Conservation (phyloP, 768 basidiomycete genomes). For the Phlebiopsis flavidoalba region DNA sequence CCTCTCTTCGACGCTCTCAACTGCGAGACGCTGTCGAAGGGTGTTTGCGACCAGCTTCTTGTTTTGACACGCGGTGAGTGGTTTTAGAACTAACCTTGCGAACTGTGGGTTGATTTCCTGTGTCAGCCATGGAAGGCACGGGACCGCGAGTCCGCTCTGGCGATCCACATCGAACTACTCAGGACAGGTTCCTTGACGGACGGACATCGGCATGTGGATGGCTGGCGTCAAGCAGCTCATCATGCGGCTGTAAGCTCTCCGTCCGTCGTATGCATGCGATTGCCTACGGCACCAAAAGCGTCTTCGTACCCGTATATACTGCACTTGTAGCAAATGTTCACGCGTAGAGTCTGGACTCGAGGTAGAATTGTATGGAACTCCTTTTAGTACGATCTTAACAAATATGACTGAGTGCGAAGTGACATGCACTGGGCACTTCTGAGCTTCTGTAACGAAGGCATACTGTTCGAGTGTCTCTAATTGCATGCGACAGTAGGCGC, state of each 20-base stretch:
- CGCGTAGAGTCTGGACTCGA: constrained; percentile 5
- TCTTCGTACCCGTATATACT: not conserved
- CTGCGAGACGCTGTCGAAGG: constrained; percentile 71
- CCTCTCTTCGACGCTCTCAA: constrained; percentile 90
- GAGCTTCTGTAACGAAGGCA: not conserved
- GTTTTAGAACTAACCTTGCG: not conserved
- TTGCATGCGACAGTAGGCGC: not conserved
- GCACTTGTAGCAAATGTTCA: not conserved
- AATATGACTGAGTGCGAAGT: no score
- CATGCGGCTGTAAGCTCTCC: constrained; percentile 44
- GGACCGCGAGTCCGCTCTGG: constrained; percentile 72
- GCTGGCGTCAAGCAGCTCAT: constrained; percentile 88
- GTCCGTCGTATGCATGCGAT: no score
- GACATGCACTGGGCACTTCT: not conserved
- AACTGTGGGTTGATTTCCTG: not conserved
- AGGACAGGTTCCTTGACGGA: constrained; percentile 75
- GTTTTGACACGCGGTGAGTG: constrained; percentile 67
- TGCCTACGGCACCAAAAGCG: not conserved
- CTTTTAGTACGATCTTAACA: not conserved
- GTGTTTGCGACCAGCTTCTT: constrained; percentile 66
- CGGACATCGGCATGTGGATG: constrained; percentile 85
- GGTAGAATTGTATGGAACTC: not conserved
- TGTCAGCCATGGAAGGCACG: constrained; percentile 73
- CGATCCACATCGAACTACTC: constrained; percentile 82
- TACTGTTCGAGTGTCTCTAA: not conserved